Evolutionary conservation across 2,329 filamentous ascomycete species (phyloP), one percentile per base, ranked within the genome.

Genomic region (Plectosphaerella plurivora): DNA sequence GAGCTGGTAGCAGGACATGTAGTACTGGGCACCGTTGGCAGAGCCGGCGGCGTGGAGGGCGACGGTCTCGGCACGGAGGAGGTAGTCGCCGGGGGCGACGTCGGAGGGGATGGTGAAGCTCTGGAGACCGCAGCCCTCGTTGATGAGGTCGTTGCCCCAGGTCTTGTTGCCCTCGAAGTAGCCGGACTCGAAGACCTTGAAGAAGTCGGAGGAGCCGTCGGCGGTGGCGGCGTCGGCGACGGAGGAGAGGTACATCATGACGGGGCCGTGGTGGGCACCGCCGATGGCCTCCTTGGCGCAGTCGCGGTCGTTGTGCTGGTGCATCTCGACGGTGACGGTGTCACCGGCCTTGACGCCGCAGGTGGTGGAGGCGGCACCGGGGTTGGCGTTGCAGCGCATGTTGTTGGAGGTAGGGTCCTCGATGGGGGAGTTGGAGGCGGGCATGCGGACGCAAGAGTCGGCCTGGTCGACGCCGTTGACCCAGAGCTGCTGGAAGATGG

Each of bases 401-500:
- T 72, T 69, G 22, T 65, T 63, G 3, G 68, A 67, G 3, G 66
- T 65, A 12, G 73, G 69, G 52, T 66, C 65, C 7, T 64, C 65
- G 14, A 77, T 64, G 10, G 74, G 74, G 47, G 60, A 72, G 60
- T 77, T 80, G 63, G 48, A 48, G 49, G 53, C 42, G 22, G 55
- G 55, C 49, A 57, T 53, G 51, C 59, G 55, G 12, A 55, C 55
- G 50, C 55, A 57, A 47, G 20, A 50, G 24, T 18, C 24, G 28
- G n/a, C 51, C 33, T 53, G 47, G 51, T 57, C 55, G 11, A 65
- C 57, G 35, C 68, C 72, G 53, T 71, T 66, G 42, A 76, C 69
- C 73, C 73, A 77, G 47, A 77, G 63, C 20, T 75, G 63, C 59
- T 81, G 77, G 66, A 78, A 80, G 33, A 71, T 75, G 42, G 78